phyloP scores from a whole-genome alignment of 805 yeast genomes.

The Candida awuae region DNA sequence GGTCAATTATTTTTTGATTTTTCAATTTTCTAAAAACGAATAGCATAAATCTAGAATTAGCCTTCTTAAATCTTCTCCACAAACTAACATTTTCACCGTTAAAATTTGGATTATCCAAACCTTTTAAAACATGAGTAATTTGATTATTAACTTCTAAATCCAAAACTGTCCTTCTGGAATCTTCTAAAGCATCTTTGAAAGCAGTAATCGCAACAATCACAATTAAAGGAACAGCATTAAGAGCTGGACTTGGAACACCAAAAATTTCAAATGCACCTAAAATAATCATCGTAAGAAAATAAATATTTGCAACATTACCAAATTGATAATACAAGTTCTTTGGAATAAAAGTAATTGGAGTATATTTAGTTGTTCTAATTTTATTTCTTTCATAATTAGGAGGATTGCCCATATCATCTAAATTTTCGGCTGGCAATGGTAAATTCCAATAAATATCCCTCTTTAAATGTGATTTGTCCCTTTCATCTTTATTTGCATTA shows the following conservation, averaged over 20 bases:
- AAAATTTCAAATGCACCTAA: slow-evolving; percentile 72
- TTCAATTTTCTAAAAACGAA: slow-evolving; percentile 16
- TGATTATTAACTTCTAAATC: slow-evolving; percentile 76
- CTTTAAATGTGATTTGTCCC: slow-evolving; percentile 22
- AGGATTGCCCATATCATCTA: slow-evolving; percentile 49
- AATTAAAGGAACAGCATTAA: slow-evolving; percentile 70
- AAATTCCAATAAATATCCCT: slow-evolving; percentile 54
- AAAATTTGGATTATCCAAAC: slow-evolving; percentile 51
- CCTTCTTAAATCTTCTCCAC: slow-evolving; percentile 67
- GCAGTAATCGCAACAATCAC: slow-evolving; percentile 72
- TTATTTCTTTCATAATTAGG: slow-evolving; percentile 76
- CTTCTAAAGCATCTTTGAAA: slow-evolving; percentile 73
- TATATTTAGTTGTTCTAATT: slow-evolving; percentile 91
- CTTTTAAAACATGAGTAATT: slow-evolving; percentile 52
- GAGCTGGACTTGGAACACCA: slow-evolving; percentile 73
- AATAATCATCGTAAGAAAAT: slow-evolving; percentile 71
- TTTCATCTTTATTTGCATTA: slow-evolving; percentile 25
- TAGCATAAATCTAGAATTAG: slow-evolving; percentile 15
- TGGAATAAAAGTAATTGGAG: slow-evolving; percentile 83
- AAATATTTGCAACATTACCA: slow-evolving; percentile 81
- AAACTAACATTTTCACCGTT: slow-evolving; percentile 53
- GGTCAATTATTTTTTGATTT: slow-evolving; percentile 21
- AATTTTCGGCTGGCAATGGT: slow-evolving; percentile 47
- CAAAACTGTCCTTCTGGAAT: slow-evolving; percentile 61
- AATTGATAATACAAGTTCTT: slow-evolving; percentile 77